phyloP scores from a whole-genome alignment of 305 asterid genomes.

The Fraxinus latifolia region DNA sequence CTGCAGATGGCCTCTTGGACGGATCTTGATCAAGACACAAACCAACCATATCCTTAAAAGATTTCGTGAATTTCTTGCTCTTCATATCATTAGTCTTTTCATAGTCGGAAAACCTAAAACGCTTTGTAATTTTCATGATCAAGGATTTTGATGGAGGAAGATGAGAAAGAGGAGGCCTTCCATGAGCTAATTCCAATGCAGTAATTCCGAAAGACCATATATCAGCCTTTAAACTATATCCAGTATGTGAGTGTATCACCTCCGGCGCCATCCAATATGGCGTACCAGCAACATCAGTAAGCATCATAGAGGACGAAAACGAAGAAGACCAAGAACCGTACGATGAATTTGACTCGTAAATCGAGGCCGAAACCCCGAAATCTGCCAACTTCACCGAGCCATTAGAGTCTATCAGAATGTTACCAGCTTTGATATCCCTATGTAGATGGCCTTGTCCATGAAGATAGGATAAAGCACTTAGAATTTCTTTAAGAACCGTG shows the following conservation, averaged over 20 bases:
- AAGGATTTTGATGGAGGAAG: conserved; percentile 70
- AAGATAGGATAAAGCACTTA: conserved; percentile 58
- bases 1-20: conserved; percentile 66
- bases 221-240: conserved; percentile 75
- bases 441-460: conserved; percentile 88
- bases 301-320: conserved; percentile 41
- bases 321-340: conserved; percentile 27
- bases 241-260: conserved; percentile 62
- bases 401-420: conserved; percentile 62
- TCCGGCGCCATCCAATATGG: conserved; percentile 94
- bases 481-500: conserved; percentile 55
- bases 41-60: conserved; percentile 72
- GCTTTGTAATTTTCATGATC: conserved; percentile 66
- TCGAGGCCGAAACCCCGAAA: conserved; percentile 80
- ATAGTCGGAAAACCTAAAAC: conserved; percentile 69
- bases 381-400: conserved; percentile 71
- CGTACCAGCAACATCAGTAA: conserved; percentile 65
- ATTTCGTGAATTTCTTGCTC: conserved; percentile 55
- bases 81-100: conserved; percentile 41
- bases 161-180: conserved; percentile 78
- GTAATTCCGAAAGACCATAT: conserved; percentile 90
- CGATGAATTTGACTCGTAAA: conserved; percentile 44
- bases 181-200: conserved; percentile 76
- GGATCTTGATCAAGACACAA: conserved; percentile 82
- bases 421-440: conserved; percentile 74